These are phyloP conservation scores for Eleusine indica DNA, from an alignment of 176 grass and related monocot genomes.

Conservation along the genomic window DNA sequence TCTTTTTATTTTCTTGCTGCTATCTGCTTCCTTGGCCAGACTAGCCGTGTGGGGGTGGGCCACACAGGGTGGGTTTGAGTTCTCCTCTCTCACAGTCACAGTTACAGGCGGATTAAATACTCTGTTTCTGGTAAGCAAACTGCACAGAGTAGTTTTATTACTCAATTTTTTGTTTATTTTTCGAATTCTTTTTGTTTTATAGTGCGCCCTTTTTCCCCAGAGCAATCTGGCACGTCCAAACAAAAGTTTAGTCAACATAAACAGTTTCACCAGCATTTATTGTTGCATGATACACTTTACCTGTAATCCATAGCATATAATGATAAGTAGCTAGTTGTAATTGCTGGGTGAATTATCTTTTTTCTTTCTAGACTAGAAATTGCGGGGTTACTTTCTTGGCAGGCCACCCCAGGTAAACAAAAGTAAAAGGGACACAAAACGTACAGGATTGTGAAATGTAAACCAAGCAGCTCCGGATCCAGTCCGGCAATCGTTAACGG, in stretches of 20 bases:
- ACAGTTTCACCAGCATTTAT: not conserved
- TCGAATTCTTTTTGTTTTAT: no score
- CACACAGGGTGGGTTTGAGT: not conserved
- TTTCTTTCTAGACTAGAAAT: no score
- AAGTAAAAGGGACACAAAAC: not conserved
- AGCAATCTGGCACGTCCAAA: not conserved
- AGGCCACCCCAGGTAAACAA: no score
- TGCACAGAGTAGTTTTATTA: no score
- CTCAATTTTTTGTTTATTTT: not conserved
- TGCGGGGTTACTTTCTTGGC: no score
- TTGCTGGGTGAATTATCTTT: no score
- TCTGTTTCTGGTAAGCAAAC: not conserved
- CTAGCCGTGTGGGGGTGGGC: slow-evolving; percentile 26
- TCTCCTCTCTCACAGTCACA: not conserved
- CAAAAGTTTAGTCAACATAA: not conserved
- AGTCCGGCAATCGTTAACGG: not conserved
- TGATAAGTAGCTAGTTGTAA: no score
- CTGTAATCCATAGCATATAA: not conserved
- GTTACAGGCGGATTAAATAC: slow-evolving; percentile 10
- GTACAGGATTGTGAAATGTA: not conserved
- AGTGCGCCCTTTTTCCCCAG: no score
- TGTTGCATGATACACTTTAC: no score
- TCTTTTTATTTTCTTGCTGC: slow-evolving; percentile 16
- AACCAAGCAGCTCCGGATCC: not conserved
- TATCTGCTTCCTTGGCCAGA: slow-evolving; percentile 19